A percentile compares a stretch with the other conserved stretches of the same genome.
phyloP scores from a whole-genome alignment of 169 alveolate genomes.

The Plasmodium fragile region DNA sequence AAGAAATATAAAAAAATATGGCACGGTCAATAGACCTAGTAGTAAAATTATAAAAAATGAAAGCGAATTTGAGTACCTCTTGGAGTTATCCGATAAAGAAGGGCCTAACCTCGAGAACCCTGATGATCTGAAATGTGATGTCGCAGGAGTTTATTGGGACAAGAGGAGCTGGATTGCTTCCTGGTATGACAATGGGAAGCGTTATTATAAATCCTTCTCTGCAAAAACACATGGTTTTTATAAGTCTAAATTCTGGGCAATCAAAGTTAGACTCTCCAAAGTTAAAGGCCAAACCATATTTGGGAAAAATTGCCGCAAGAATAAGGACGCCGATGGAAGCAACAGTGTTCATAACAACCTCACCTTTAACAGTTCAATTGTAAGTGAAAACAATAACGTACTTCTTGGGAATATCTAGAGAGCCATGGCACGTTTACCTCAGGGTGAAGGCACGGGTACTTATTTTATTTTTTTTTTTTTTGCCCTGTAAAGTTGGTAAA shows the following conservation, averaged over 20 bases:
- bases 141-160: constrained; percentile 91
- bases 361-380: neutral
- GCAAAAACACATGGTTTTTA: constrained; percentile 90
- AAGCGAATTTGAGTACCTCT: constrained; percentile 85
- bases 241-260: constrained; percentile 88
- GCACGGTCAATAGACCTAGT: constrained; percentile 10
- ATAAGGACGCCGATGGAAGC: neutral
- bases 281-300: constrained; percentile 77
- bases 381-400: neutral
- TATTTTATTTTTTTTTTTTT: too few species aligned
- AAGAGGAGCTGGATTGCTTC: constrained; percentile 91
- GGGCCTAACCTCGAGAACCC: constrained; percentile 81
- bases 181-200: constrained; percentile 87
- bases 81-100: constrained; percentile 79
- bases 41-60: constrained; percentile 75
- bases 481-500: neutral
- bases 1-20: constrained; percentile 31
- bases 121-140: constrained; percentile 84
- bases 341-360: neutral
- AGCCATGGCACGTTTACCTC: neutral
- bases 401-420: neutral
- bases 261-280: constrained; percentile 86
- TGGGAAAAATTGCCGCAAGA: constrained; percentile 44
- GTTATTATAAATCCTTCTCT: constrained; percentile 87
- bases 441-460: neutral